phyloP scores from a whole-genome alignment of 1,284 basidiomycete genomes.

The Testicularia cyperi region DNA sequence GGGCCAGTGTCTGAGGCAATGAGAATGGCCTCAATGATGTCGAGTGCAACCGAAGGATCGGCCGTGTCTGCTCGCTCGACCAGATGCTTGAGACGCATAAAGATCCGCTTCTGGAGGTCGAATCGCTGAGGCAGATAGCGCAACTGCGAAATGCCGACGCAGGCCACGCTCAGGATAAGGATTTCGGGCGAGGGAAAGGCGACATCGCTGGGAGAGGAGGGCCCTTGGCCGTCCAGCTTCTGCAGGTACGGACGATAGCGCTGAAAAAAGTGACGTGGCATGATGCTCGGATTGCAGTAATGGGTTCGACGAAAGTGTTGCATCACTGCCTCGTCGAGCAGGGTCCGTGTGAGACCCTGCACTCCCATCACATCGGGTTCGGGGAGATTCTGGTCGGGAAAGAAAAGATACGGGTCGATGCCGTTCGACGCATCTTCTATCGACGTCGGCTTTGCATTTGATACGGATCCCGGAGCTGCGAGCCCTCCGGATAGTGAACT shows the following conservation, averaged over 20 bases:
- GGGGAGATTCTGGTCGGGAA: not conserved
- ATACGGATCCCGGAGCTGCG: no score
- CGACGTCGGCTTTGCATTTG: no score
- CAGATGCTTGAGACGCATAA: slow-evolving; percentile 18
- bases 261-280: slow-evolving; percentile 21
- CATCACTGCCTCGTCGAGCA: slow-evolving; percentile 18
- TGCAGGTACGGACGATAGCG: slow-evolving; percentile 14
- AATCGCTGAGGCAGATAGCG: slow-evolving; percentile 14
- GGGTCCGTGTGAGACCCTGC: slow-evolving; percentile 18
- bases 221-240: slow-evolving; percentile 12
- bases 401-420: not conserved
- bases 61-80: slow-evolving; percentile 20
- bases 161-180: slow-evolving; percentile 23
- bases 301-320: slow-evolving; percentile 24
- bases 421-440: not conserved
- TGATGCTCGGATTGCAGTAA: slow-evolving; percentile 28
- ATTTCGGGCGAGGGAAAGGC: slow-evolving; percentile 19
- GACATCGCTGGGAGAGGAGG: slow-evolving; percentile 6
- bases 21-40: slow-evolving; percentile 25
- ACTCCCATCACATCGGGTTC: slow-evolving; percentile 21
- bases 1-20: slow-evolving; percentile 20
- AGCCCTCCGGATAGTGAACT: no score
- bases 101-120: slow-evolving; percentile 33
- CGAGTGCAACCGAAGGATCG: slow-evolving; percentile 19
- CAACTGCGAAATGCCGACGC: slow-evolving; percentile 25